Evolutionary conservation across 306 rosid genomes (phyloP), one percentile per base, ranked within the genome.

Genomic region (Hippophae gyantsensis): DNA sequence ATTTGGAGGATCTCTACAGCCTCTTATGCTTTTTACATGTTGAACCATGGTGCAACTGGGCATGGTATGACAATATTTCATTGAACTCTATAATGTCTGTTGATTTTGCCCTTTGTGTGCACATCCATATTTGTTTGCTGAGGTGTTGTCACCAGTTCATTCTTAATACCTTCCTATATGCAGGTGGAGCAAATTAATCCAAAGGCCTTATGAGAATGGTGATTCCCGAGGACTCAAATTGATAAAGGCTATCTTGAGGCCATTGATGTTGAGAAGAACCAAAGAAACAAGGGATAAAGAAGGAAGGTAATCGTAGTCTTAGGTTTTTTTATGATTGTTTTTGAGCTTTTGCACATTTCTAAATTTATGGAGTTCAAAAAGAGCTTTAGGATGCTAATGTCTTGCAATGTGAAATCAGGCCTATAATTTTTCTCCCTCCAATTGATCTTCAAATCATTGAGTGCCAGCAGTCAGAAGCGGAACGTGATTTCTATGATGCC

Each of bases 41-140:
- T 68, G 93, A 89, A 69, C 97, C 95, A 55, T 89, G 95, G 97
- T 82, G 95, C 86, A 86, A 73, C 63, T 84, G 77, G 86, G 76
- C 80, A 44, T 89, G 95, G 97, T 89, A 82, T 48, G 82, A 44
- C 67, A 50, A 46, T 54, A 54, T 54, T 75, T 32, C 38, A 32
- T 4, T 32, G 38, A 51, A 12, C 13, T 7, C 43, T 23, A 10
- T 4, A 13, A 25, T 25, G 27, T 42, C 9, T 44, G 0, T 11
- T 32, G 18, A 1, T 48, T 26, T 6, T 8, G 9, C 40, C 48
- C 14, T n/a, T 52, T 54, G n/a, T 64, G 8, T 43, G 43, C 27
- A 42, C 7, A 49, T 46, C 9, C 6, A 48, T 9, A 5, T 4
- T 32, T 32, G 38, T 32, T 32, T 32, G 38, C 38, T 32, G 38